Conservation (phyloP, 441 rosid genomes). For the Gossypium schwendimanii region DNA sequence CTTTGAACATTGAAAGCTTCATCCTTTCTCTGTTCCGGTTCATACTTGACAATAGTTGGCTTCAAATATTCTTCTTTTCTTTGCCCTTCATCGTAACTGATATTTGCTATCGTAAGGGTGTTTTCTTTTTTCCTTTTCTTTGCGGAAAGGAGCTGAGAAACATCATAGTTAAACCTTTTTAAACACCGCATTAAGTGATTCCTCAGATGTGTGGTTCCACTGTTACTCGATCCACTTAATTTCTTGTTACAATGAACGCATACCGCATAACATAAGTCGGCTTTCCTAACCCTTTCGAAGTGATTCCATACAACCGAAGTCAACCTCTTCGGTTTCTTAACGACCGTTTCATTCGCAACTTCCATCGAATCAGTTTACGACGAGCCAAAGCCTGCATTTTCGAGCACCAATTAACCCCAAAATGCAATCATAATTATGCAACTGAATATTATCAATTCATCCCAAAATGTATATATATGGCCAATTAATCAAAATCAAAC, state of each 20-base stretch:
- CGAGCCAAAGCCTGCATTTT: slow-evolving; percentile 25
- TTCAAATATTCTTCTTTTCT: slow-evolving; percentile 60
- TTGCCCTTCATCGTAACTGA: slow-evolving; percentile 57
- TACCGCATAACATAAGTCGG: slow-evolving; percentile 81
- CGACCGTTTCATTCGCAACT: slow-evolving; percentile 43
- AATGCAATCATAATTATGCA: not conserved
- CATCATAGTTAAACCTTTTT: slow-evolving; percentile 69
- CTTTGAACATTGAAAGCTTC: slow-evolving; percentile 53
- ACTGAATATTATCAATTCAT: too few species aligned
- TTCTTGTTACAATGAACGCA: slow-evolving; percentile 84
- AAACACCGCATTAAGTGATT: slow-evolving; percentile 88
- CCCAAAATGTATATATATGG: not conserved
- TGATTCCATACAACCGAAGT: slow-evolving; percentile 96
- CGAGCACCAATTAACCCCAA: slow-evolving; percentile 5
- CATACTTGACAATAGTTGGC: slow-evolving; percentile 52
- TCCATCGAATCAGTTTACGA: slow-evolving; percentile 51
- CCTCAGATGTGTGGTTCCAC: slow-evolving; percentile 90
- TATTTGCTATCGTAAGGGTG: slow-evolving; percentile 36
- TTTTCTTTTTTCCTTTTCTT: slow-evolving; percentile 74
- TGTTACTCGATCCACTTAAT: slow-evolving; percentile 92
- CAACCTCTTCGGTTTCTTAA: slow-evolving; percentile 80
- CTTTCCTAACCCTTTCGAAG: slow-evolving; percentile 84
- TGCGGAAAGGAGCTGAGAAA: slow-evolving; percentile 68
- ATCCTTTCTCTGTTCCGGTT: slow-evolving; percentile 70
- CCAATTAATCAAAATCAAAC: not conserved